Base-by-base conservation (phyloP, 176 grass and related monocot genomes). In the Oryza australiensis region DNA sequence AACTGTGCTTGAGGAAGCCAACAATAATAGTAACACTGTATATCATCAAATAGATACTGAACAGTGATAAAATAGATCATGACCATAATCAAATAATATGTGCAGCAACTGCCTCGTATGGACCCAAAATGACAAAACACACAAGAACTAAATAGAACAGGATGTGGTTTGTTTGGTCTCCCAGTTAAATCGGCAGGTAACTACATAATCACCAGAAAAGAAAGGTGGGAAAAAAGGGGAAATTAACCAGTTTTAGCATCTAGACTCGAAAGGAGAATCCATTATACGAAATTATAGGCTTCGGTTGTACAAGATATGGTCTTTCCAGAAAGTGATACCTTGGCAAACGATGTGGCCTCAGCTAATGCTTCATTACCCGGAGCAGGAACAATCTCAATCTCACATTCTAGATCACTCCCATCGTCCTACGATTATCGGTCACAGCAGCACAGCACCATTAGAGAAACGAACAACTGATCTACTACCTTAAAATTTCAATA, bases 391-490 rank as follows among this genome's bases (percentile, higher is more conserved):
- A 85, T 77, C 88, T 99, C 97, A 82, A 87, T 26, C 55, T 96
- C 93, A 70, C 84, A 84, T 65, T 99, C 97, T 69, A 99, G 43
- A 87, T 99, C 97, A 78, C 97, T 99, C 45, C 95, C 97, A 89
- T 95, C 93, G 59, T 84, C 97, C 97, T 99, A 74, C 35, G 66
- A 73, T 77, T 1, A 62, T 40, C 69, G 64, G 62, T 60, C 22
- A 69, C 37, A 1, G 13, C 14, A 85, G 55, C 55, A 72, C 4
- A 65, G 72, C 6, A 23, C 22, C 35, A n/a, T 64, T 68, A 70
- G 38, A n/a, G 38, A 51, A 75, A 80, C 65, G 38, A 84, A 37
- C 45, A 16, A n/a, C 48, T 20, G 76, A 80, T 29, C 38, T 9
- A 32, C 5, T 14, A 42, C 26, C 49, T 12, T 35, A 77, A 75